Evolutionary conservation across 768 basidiomycete genomes (phyloP).

Genomic region (Lentinus brumalis): DNA sequence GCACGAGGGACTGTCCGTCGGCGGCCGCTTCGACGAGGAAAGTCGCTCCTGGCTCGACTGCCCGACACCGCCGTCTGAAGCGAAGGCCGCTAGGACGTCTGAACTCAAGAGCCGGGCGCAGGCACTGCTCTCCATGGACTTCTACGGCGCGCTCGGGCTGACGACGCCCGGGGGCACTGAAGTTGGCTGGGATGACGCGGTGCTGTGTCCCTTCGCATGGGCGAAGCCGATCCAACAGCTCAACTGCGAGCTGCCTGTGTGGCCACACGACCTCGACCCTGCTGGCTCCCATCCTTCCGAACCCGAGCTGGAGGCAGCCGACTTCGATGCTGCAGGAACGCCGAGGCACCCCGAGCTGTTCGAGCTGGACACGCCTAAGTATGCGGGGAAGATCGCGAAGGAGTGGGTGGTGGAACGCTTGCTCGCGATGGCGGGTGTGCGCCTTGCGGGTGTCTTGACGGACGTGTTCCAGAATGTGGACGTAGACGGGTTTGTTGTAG

Average conservation of each 20-base stretch:
- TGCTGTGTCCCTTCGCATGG: slow-evolving; percentile 81
- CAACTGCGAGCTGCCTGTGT: slow-evolving; percentile 75
- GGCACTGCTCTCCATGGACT: slow-evolving; percentile 17
- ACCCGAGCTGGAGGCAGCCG: slow-evolving; percentile 14
- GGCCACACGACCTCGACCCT: slow-evolving; percentile 71
- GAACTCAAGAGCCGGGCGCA: slow-evolving; percentile 9
- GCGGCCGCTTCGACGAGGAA: slow-evolving; percentile 40
- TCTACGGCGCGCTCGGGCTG: slow-evolving; percentile 14
- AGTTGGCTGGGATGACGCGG: slow-evolving; percentile 50
- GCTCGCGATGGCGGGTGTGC: slow-evolving; percentile 79
- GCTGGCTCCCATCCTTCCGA: slow-evolving; percentile 16
- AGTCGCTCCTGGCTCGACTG: slow-evolving; percentile 69
- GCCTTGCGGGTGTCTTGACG: slow-evolving; percentile 79
- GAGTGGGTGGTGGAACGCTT: slow-evolving; percentile 79
- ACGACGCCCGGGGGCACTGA: slow-evolving; percentile 22
- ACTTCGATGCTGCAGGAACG: slow-evolving; percentile 14
- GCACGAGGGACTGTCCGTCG: slow-evolving; percentile 68
- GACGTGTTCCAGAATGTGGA: slow-evolving; percentile 15
- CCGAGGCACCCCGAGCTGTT: slow-evolving; percentile 42
- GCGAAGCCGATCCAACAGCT: slow-evolving; percentile 68
- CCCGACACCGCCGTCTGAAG: slow-evolving; percentile 36
- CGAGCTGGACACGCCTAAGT: slow-evolving; percentile 82
- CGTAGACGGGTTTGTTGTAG: not conserved
- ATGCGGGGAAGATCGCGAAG: slow-evolving; percentile 67
- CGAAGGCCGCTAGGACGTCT: not conserved